A percentile compares a stretch with the other conserved stretches of the same genome.
These are phyloP conservation scores for Suhomyces bokatorum DNA, from an alignment of 1,139 yeast species.

Conservation along the genomic window DNA sequence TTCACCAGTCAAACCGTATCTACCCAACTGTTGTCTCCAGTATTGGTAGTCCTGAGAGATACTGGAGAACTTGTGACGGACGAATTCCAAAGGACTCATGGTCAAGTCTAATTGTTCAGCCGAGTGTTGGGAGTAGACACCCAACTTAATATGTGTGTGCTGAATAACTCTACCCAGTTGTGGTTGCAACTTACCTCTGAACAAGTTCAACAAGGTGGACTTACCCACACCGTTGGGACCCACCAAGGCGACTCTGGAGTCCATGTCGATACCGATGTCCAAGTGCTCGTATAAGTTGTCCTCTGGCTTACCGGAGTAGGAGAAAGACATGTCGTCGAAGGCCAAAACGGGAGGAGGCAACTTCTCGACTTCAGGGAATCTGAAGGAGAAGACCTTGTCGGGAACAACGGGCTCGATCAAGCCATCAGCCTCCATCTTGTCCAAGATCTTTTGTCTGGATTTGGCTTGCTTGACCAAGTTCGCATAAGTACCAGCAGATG, in stretches of 20 bases:
- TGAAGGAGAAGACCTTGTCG: conserved; percentile 90
- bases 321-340: conserved; percentile 90
- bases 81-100: conserved; percentile 93
- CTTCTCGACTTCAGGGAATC: conserved; percentile 94
- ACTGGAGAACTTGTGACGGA: conserved; percentile 85
- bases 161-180: conserved; percentile 94
- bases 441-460: conserved; percentile 98
- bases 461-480: conserved; percentile 98
- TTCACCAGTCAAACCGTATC: conserved; percentile 98
- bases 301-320: conserved; percentile 85
- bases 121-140: conserved; percentile 98
- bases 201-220: conserved; percentile 89
- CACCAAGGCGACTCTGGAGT: conserved; percentile 94
- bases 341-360: conserved; percentile 98
- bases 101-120: conserved; percentile 97
- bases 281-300: conserved; percentile 86
- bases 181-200: conserved; percentile 91
- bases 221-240: conserved; percentile 99
- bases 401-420: conserved; percentile 89
- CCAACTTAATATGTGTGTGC: conserved; percentile 96
- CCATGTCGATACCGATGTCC: conserved; percentile 99
- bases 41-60: conserved; percentile 97
- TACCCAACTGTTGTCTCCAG: conserved; percentile 98
- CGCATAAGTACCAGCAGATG: conserved; percentile 99
- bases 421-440: conserved; percentile 99